These are phyloP conservation scores for Dipsacomyces acuminosporus DNA, from an alignment of 371 early-diverging fungal species.

Conservation along the genomic window DNA sequence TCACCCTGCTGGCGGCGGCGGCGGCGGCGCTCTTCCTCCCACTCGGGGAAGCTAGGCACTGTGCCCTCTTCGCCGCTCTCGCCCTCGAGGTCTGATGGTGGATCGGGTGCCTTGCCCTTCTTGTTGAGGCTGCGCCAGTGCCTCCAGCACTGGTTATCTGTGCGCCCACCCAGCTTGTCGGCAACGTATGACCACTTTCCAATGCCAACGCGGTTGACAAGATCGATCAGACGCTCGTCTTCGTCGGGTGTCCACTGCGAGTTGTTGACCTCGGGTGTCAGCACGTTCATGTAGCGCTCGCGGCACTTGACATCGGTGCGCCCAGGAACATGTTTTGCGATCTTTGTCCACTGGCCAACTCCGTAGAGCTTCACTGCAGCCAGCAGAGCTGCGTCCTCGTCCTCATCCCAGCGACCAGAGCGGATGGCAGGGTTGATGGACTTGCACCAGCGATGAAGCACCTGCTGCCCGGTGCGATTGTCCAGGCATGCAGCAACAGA, in stretches of 20 bases:
- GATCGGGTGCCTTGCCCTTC: conserved; percentile 39
- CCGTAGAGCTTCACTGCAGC: conserved; percentile 66
- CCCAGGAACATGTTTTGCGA: conserved; percentile 65
- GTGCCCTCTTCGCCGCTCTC: conserved; percentile 39
- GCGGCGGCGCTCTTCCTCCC: conserved; percentile 40
- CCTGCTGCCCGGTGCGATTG: conserved; percentile 72
- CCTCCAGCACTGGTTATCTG: conserved; percentile 61
- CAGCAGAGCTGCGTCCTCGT: conserved; percentile 69
- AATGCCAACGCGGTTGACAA: conserved; percentile 50
- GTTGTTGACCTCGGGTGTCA: conserved; percentile 59
- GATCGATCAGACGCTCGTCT: conserved; percentile 46
- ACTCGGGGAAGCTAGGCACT: conserved; percentile 43
- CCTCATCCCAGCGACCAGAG: conserved; percentile 65
- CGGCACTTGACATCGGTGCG: conserved; percentile 86
- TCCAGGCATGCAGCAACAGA: conserved; percentile 63
- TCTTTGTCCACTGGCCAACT: conserved; percentile 66
- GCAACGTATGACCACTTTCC: conserved; percentile 56
- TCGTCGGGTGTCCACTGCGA: conserved; percentile 56
- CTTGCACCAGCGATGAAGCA: conserved; percentile 77
- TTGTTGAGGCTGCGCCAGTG: conserved; percentile 51
- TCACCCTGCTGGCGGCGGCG: conserved; percentile 1
- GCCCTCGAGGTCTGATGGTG: conserved; percentile 25
- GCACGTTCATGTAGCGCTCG: conserved; percentile 73
- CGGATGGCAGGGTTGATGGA: conserved; percentile 69
- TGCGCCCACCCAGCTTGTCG: conserved; percentile 50